These are phyloP conservation scores for Coelastrella sp. DNA, from an alignment of 139 green algal species.

Conservation along the genomic window DNA sequence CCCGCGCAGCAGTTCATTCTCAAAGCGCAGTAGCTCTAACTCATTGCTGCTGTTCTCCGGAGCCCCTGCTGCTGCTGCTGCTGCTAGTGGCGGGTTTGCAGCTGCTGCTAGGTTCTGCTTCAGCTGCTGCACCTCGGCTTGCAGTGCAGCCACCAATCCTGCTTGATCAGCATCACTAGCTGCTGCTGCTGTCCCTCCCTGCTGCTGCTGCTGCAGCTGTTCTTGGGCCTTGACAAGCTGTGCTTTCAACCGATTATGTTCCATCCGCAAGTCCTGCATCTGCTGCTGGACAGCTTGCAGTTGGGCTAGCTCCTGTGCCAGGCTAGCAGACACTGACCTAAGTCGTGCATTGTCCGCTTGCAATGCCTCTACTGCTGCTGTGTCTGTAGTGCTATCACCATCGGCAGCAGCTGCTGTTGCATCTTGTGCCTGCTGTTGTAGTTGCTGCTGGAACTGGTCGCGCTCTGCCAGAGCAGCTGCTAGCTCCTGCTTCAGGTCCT, in stretches of 20 bases:
- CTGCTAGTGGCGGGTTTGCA: not conserved
- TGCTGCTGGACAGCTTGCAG: constrained; percentile 1
- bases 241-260: not conserved
- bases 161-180: not conserved
- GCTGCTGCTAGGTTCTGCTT: constrained; percentile 25
- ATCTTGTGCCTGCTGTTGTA: not conserved
- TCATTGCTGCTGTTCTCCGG: constrained; percentile 6
- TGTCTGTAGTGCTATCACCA: not conserved
- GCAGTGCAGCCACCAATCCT: not conserved
- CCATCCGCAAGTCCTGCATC: constrained; percentile 14
- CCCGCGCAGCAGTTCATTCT: constrained; percentile 45
- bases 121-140: not conserved
- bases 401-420: constrained; percentile 1
- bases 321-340: constrained; percentile 10
- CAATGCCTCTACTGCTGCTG: not conserved
- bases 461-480: not conserved
- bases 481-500: not conserved
- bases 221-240: constrained; percentile 36
- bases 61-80: not conserved
- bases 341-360: constrained; percentile 22
- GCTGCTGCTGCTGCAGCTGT: constrained; percentile 17
- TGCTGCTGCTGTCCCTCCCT: not conserved
- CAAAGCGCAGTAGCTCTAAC: constrained; percentile 38
- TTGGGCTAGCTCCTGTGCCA: not conserved
- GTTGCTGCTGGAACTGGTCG: not conserved